A percentile compares a stretch with the other conserved stretches of the same genome.
Conservation (phyloP, 2,329 filamentous ascomycete genomes). For the Aspergillus glaucus region DNA sequence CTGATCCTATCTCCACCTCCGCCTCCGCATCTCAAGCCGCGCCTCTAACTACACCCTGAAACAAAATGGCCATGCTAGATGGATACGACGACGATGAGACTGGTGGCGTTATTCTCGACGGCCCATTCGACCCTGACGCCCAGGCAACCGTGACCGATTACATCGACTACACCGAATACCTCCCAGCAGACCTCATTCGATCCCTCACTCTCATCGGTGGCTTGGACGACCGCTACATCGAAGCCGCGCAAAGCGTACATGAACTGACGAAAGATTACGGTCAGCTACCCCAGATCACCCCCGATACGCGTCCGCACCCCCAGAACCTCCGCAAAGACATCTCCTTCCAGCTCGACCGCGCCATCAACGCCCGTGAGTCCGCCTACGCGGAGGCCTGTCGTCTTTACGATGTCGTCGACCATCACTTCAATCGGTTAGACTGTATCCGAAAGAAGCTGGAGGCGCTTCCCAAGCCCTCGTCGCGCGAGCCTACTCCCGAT, state of each 20-base stretch:
- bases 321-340: conserved; percentile 50
- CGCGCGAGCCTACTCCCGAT: conserved; percentile 53
- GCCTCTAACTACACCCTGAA: neutral
- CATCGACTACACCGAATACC: conserved; percentile 64
- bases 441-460: conserved; percentile 58
- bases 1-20: conserved; percentile 5
- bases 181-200: conserved; percentile 58
- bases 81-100: conserved; percentile 37
- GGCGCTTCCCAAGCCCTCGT: conserved; percentile 54
- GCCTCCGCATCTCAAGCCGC: conserved; percentile 8
- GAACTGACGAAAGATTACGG: conserved; percentile 39
- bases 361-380: conserved; percentile 51
- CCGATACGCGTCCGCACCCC: conserved; percentile 46
- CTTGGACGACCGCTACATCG: conserved; percentile 41
- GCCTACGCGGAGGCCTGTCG: conserved; percentile 52
- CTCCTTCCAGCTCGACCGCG: conserved; percentile 49
- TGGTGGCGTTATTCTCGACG: conserved; percentile 40
- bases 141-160: conserved; percentile 62
- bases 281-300: conserved; percentile 46
- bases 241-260: conserved; percentile 36
- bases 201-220: conserved; percentile 56
- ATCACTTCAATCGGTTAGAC: conserved; percentile 51
- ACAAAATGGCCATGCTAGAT: conserved; percentile 24
- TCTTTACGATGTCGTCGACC: conserved; percentile 52
- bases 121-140: conserved; percentile 55